A percentile compares a stretch with the other conserved stretches of the same genome.
Evolutionary conservation across 306 rosid species (phyloP).

Genomic region (Quillaja saponaria): DNA sequence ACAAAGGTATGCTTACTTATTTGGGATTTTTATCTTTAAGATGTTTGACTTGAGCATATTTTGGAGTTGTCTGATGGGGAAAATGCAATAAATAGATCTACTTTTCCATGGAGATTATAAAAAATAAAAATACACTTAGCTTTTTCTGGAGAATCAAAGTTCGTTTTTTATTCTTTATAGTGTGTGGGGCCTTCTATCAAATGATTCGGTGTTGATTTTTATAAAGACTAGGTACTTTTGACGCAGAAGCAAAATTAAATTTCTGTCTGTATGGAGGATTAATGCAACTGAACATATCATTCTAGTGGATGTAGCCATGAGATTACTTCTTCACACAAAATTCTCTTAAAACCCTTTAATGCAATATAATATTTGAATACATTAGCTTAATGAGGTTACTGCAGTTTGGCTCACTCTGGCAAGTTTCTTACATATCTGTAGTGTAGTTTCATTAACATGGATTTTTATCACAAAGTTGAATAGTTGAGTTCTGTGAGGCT

Average conservation of each 20-base stretch:
- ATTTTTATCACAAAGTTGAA: conserved; percentile 2
- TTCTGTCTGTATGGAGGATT: not conserved
- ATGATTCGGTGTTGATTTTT: not conserved
- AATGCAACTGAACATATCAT: not conserved
- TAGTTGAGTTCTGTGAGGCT: conserved; percentile 32
- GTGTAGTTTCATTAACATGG: conserved; percentile 20
- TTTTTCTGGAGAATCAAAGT: not conserved
- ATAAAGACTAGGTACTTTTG: not conserved
- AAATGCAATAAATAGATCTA: not conserved
- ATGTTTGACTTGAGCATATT: not conserved
- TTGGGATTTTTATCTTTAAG: not conserved
- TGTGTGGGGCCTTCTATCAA: not conserved
- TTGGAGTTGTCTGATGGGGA: not conserved
- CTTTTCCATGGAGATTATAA: not conserved
- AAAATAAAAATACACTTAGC: not conserved
- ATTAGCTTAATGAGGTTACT: too few species aligned
- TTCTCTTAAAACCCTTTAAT: conserved; percentile 1
- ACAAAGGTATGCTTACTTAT: conserved; percentile 58
- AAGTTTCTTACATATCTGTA: too few species aligned
- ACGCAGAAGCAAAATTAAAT: not conserved
- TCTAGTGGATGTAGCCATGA: not conserved
- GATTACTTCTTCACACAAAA: not conserved
- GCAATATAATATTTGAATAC: not conserved
- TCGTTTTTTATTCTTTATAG: not conserved
- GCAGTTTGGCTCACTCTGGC: too few species aligned